Evolutionary conservation across 768 basidiomycete species (phyloP), one percentile per base, ranked within the genome.

Genomic region (Leccinum fibrillosum): DNA sequence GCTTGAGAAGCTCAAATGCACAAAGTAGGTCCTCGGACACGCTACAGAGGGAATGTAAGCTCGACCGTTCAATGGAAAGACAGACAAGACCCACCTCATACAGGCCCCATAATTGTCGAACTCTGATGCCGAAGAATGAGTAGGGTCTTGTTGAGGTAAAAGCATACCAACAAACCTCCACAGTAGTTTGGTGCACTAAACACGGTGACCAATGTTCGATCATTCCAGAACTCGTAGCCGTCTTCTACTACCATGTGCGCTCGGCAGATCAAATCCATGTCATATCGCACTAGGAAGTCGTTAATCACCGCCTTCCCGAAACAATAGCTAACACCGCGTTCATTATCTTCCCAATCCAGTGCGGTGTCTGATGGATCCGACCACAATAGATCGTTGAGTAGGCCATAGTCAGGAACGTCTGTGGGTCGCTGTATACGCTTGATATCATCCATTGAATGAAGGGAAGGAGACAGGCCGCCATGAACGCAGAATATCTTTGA

Each of bases 211-310:
- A 99, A 76, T 50, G 97, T 98, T 64, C 97, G 85, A 68, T 99
- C 97, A 67, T 98, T 98, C 92, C 97, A 99, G 71, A 99, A 99
- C 78, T 99, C 97, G 70, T 98, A 98, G 8, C 96, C 96, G 69
- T 95, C 93, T 73, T 99, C 97, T 61, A 99, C 97, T 48, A 99
- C 97, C 97, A 98, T 98, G 76, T 99, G 97, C 52, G 97, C 97
- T 52, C 97, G 89, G 78, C 97, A 98, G 76, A 99, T 98, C 62
- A 99, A 81, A 75, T 99, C 96, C 90, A 99, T 98, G 74, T 99
- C 96, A 70, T 95, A 94, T 62, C 90, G 86, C 63, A 88, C 86
- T 56, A 98, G 78, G 79, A 98, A 98, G 62, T 95, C 91, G 67
- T 96, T 96, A 70, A 98, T 98, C 65, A 98, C 90, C 12, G 86